Conservation (phyloP, 371 early-diverging fungal genomes). For the Batkoa obscura region DNA sequence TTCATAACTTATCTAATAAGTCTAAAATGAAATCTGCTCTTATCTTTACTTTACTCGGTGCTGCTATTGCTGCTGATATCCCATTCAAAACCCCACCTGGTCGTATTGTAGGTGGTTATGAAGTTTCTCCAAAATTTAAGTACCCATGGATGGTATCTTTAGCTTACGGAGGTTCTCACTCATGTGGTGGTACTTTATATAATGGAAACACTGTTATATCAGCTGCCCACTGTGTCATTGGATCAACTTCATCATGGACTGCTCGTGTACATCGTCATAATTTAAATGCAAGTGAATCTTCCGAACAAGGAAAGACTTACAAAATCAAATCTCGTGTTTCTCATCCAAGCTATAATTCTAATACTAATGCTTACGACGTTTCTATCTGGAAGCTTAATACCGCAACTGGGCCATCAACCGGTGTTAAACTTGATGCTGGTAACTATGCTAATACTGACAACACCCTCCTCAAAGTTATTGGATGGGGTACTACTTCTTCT, state of each 20-base stretch:
- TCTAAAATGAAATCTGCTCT: too few relatives aligned
- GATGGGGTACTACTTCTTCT: too few relatives aligned
- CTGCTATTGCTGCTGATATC: too few relatives aligned
- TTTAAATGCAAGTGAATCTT: neutral
- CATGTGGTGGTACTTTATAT: constrained; percentile 21
- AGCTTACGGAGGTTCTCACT: neutral
- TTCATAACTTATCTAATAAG: too few relatives aligned
- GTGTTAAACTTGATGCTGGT: too few relatives aligned
- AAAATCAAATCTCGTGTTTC: neutral
- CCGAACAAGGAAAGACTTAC: neutral
- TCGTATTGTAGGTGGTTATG: constrained; percentile 3
- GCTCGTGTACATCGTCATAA: neutral
- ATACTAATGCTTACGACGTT: neutral
- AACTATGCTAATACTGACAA: too few relatives aligned
- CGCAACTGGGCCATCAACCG: too few relatives aligned
- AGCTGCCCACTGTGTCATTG: constrained; percentile 22
- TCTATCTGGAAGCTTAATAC: neutral
- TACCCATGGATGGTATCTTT: constrained; percentile 5
- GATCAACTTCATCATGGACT: neutral
- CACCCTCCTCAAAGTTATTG: too few relatives aligned
- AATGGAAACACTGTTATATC: constrained; percentile 15
- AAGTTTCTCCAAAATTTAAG: neutral
- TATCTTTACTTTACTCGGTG: too few relatives aligned
- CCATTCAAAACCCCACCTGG: too few relatives aligned
- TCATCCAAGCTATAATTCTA: neutral